Evolutionary conservation across 345 rosid genomes (phyloP), one percentile per base, ranked within the genome.

Genomic region (Citrus sp.): DNA sequence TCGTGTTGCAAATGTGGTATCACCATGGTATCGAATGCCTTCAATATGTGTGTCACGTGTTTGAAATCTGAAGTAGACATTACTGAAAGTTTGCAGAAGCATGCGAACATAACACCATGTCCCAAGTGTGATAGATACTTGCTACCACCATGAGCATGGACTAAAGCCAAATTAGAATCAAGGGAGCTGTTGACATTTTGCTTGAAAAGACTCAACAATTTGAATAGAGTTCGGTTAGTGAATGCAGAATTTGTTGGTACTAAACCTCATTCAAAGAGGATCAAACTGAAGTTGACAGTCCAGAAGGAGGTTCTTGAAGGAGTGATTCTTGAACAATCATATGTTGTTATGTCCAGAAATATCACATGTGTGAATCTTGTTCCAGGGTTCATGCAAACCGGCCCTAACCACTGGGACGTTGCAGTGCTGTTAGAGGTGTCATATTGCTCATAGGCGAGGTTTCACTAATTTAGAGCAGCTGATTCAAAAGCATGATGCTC

Each of bases 301-400:
- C 83, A 78, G 77, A 77, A 70, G 72, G 83, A 80, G 81, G 80
- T 84, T 63, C 83, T 80, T 49, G 46, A 49, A 40, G 83, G 83
- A 21, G 79, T 65, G 8, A 55, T 78, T n/a, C 78, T 84, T 4
- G 83, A 80, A 28, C 86, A 84, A 49, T 5, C 81, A 22, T 65
- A 70, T 35, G 61, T 68, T 35, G 79, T 65, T 14, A 59, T 74
- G 30, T 63, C 49, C 79, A 63, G 72, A 79, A 68, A 56, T 78
- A 83, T 16, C 65, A 75, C 25, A 70, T 58, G 83, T 83, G 81
- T 46, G 76, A 74, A 4, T 28, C 83, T 74, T 84, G 81, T 64
- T 9, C 79, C 6, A 77, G 81, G 27, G 68, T 55, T 32, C 40
- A 49, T 4, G 37, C 75, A 7, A 72, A 72, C 34, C 34, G 34